Conservation (phyloP, 768 basidiomycete species). For the Boletellus emodensis region DNA sequence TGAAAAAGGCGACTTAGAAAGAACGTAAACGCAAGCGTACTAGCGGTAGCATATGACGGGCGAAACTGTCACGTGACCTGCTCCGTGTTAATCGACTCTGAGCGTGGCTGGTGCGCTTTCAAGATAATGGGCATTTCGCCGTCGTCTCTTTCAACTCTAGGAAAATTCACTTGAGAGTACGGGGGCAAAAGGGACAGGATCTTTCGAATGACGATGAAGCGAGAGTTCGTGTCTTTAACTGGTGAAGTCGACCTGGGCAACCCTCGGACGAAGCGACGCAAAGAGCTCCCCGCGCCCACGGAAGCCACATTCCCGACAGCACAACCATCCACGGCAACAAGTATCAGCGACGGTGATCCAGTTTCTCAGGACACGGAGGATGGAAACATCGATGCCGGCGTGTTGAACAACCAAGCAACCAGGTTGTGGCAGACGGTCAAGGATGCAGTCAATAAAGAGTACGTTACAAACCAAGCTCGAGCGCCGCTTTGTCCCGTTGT, state of each 20-base stretch:
- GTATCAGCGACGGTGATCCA: conserved; percentile 23
- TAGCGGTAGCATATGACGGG: no score
- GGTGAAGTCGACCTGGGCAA: conserved; percentile 40
- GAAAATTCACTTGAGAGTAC: conserved; percentile 26
- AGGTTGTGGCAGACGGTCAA: conserved; percentile 74
- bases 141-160: conserved; percentile 26
- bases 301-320: conserved; percentile 37
- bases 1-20: not conserved
- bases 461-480: conserved; percentile 50
- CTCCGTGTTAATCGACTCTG: conserved; percentile 15
- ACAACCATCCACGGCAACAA: conserved; percentile 31
- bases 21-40: no score
- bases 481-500: conserved; percentile 38
- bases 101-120: conserved; percentile 24
- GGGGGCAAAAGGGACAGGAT: conserved; percentile 6
- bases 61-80: conserved; percentile 26
- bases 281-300: conserved; percentile 35
- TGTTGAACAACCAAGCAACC: conserved; percentile 62
- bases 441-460: conserved; percentile 87
- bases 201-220: conserved; percentile 43
- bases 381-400: conserved; percentile 22
- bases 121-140: conserved; percentile 33
- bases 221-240: conserved; percentile 42
- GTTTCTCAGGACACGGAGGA: conserved; percentile 19
- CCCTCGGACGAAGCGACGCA: conserved; percentile 51